These are phyloP conservation scores for Phlebopus sp. DNA, from an alignment of 1,284 basidiomycete species.

Conservation along the genomic window DNA sequence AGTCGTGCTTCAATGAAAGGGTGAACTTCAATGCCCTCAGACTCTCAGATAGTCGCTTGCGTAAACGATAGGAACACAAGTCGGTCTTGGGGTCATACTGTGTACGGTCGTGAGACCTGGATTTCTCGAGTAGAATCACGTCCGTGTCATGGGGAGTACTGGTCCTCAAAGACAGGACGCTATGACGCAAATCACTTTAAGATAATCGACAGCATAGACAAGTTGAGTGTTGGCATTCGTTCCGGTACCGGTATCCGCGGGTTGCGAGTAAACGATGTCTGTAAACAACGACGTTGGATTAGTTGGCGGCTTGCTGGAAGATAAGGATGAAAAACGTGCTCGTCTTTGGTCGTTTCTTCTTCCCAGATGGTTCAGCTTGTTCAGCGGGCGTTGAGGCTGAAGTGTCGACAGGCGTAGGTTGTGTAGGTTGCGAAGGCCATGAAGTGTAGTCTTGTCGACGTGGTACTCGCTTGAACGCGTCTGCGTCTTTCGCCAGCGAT, in stretches of 20 bases:
- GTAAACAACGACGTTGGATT: slow-evolving; percentile 12
- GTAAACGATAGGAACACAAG: slow-evolving; percentile 69
- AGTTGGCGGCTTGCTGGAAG: slow-evolving; percentile 15
- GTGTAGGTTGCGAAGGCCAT: slow-evolving; percentile 62
- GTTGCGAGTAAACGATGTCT: slow-evolving; percentile 83
- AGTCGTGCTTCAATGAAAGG: slow-evolving; percentile 66
- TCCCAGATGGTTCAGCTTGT: slow-evolving; percentile 39
- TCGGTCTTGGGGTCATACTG: slow-evolving; percentile 74
- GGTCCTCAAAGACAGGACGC: slow-evolving; percentile 21
- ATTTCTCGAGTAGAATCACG: slow-evolving; percentile 63
- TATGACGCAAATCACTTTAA: slow-evolving; percentile 49
- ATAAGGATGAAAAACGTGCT: slow-evolving; percentile 43
- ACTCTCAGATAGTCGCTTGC: slow-evolving; percentile 9
- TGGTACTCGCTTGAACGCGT: slow-evolving; percentile 58
- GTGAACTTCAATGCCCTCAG: background rate
- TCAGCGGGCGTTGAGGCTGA: slow-evolving; percentile 18
- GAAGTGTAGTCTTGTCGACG: slow-evolving; percentile 59
- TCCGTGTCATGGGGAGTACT: slow-evolving; percentile 75
- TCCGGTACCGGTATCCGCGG: slow-evolving; percentile 79
- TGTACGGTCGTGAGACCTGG: slow-evolving; percentile 73
- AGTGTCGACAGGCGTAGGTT: too few relatives aligned
- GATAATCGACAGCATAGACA: slow-evolving; percentile 73
- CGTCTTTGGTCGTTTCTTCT: slow-evolving; percentile 65
- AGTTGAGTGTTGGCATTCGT: slow-evolving; percentile 79
- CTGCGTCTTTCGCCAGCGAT: slow-evolving; percentile 54